Evolutionary conservation across 1,139 yeast species (phyloP).

Genomic region (Kluyveromyces sp.): DNA sequence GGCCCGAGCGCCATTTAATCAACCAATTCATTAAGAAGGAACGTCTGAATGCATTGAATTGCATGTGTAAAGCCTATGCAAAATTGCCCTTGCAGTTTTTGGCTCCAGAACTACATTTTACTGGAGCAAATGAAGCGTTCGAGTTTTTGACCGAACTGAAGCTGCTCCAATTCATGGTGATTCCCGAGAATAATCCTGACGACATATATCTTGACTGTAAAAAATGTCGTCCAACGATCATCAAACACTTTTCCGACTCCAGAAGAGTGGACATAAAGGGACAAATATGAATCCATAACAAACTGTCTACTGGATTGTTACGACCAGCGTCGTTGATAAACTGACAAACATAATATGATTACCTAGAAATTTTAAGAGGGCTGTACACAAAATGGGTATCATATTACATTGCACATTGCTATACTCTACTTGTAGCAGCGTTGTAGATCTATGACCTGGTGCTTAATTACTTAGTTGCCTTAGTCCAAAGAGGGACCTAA

Average conservation of each 20-base stretch:
- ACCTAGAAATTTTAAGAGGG: no score
- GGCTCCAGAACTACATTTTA: constrained; percentile 42
- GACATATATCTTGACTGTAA: constrained; percentile 34
- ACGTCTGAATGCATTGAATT: constrained; percentile 52
- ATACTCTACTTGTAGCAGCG: no score
- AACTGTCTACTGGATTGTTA: no score
- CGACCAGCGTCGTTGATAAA: no score
- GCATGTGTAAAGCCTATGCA: constrained; percentile 55
- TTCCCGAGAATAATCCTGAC: constrained; percentile 24
- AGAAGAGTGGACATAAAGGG: constrained; percentile 87
- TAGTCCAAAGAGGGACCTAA: constrained; percentile 48
- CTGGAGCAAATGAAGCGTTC: constrained; percentile 30
- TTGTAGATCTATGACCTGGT: no score
- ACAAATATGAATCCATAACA: constrained; percentile 43
- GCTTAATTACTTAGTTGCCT: no score
- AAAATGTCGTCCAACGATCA: constrained; percentile 39
- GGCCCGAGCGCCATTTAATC: constrained; percentile 35
- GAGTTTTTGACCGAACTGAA: constrained; percentile 40
- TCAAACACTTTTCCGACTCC: constrained; percentile 40
- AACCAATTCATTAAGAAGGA: constrained; percentile 48
- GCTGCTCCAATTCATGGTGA: constrained; percentile 36
- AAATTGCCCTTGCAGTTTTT: constrained; percentile 45
- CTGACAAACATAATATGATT: no score
- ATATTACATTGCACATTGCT: no score
- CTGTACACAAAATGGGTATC: no score